Evolutionary conservation across 352 stramenopile species (phyloP).

Genomic region (Globisporangium sylvaticum): DNA sequence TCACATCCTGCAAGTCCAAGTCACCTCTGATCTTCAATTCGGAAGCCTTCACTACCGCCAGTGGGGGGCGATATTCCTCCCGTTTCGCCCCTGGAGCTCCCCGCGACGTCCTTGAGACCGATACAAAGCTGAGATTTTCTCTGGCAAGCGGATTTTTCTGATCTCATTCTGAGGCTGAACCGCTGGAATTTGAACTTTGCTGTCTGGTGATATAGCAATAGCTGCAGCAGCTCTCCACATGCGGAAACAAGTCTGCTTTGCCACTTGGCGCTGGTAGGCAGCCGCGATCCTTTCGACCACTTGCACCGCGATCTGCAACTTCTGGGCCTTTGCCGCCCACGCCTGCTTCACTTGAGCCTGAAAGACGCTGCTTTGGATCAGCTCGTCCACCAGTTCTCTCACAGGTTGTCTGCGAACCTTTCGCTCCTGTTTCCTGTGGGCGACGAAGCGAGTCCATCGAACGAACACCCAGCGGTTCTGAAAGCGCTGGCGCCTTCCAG

Average conservation of each 20-base stretch:
- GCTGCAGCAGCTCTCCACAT: neutral
- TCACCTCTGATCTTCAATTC: neutral
- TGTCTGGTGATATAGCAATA: neutral
- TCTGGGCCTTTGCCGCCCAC: neutral
- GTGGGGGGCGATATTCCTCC: neutral
- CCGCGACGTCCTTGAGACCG: neutral
- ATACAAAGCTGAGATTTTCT: neutral
- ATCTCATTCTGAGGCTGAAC: neutral
- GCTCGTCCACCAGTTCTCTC: neutral
- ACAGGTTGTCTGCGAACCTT: neutral
- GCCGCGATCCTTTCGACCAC: neutral
- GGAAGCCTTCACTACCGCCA: neutral
- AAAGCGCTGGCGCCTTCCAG: constrained; percentile 5
- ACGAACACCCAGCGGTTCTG: neutral
- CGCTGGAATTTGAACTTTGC: neutral
- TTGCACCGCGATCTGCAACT: neutral
- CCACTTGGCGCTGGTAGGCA: neutral
- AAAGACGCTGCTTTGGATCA: neutral
- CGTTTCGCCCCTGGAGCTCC: neutral
- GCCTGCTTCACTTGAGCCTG: constrained; percentile 1
- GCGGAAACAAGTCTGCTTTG: neutral
- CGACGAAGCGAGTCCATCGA: constrained; percentile 6
- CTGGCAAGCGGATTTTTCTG: neutral
- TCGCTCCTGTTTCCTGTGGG: neutral
- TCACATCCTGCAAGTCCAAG: too few species aligned